Evolutionary conservation across 805 yeast genomes (phyloP), one percentile per base, ranked within the genome.

Genomic region (Zygoascus flipseniorum): DNA sequence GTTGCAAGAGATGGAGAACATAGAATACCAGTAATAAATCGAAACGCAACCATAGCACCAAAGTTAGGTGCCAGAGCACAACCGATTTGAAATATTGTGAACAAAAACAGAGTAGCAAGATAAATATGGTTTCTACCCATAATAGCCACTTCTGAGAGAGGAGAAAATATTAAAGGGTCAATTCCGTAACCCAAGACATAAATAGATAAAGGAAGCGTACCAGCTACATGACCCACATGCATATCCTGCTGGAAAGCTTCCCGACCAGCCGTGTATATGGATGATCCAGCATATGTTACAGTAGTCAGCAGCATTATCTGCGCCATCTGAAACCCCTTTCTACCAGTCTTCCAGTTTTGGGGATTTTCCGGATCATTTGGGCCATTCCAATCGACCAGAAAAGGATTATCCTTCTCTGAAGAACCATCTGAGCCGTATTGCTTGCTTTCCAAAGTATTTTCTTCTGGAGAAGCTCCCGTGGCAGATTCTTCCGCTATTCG

Each of bases 101-200:
- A 82, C 1, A 79, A 46, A 52, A 78, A 66, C 39, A 79, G 65
- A 1, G 84, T 71, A 19, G 66, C 50, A 35, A 75, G 65, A 59
- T 79, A 81, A 41, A 78, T 69, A 13, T 47, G 52, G 28, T 53
- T 78, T 77, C 93, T 77, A 49, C 72, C 72, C 49, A 65, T 69
- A 31, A 71, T 69, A 46, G 76, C 75, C 48, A 74, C 60, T 62
- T 79, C 83, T 2, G 81, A 76, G 9, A 79, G 58, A 1, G 85
- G 85, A 1, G 84, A 85, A 76, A 81, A 79, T 11, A 83, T 55
- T 62, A 82, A 67, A 2, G 86, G 86, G 0, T 89, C 89, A 10
- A 79, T 64, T 0, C 85, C 86, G 60, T 82, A 77, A 0, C 89
- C 89, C 46, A 82, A 64, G n/a, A 83, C 79, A 57, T 77, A 84